Percentiles rank a stretch among this genome's conserved stretches.
phyloP scores from a whole-genome alignment of 306 rosid species.

The Quercus berberidifolia region DNA sequence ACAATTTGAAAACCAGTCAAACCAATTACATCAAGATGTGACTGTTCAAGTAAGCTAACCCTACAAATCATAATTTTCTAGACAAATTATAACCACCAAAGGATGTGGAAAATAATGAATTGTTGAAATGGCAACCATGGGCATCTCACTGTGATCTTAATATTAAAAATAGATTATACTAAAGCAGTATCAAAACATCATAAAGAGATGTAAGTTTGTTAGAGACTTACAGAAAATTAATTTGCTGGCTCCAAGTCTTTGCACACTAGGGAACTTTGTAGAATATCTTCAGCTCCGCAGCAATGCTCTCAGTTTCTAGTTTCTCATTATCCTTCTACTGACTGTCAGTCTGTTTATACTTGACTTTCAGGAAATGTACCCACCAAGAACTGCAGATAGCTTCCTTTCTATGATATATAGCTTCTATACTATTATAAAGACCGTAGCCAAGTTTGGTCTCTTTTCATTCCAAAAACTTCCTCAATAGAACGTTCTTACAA shows the following conservation, averaged over 20 bases:
- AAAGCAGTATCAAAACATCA: not conserved
- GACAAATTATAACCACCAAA: not conserved
- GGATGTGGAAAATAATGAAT: not conserved
- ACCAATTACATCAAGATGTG: not conserved
- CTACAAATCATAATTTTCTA: not conserved
- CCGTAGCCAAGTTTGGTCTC: too few species aligned
- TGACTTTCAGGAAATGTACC: too few species aligned
- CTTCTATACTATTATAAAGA: too few species aligned
- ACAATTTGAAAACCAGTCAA: not conserved
- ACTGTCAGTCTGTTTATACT: too few species aligned
- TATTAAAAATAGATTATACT: conserved; percentile 1
- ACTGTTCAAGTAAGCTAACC: not conserved
- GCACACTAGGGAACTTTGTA: not conserved
- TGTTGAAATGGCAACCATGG: not conserved
- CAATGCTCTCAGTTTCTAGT: not conserved
- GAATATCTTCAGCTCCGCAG: not conserved
- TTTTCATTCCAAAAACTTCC: too few species aligned
- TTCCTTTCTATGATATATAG: too few species aligned
- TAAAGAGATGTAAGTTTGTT: not conserved
- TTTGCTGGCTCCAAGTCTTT: not conserved
- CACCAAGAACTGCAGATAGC: too few species aligned
- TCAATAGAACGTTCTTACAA: too few species aligned
- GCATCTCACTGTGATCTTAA: not conserved
- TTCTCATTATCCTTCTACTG: not conserved
- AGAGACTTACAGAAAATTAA: not conserved